A percentile compares a stretch with the other conserved stretches of the same genome.
Conservation (phyloP, 2,329 filamentous ascomycete genomes). For the Xylariomycetidae sp. region DNA sequence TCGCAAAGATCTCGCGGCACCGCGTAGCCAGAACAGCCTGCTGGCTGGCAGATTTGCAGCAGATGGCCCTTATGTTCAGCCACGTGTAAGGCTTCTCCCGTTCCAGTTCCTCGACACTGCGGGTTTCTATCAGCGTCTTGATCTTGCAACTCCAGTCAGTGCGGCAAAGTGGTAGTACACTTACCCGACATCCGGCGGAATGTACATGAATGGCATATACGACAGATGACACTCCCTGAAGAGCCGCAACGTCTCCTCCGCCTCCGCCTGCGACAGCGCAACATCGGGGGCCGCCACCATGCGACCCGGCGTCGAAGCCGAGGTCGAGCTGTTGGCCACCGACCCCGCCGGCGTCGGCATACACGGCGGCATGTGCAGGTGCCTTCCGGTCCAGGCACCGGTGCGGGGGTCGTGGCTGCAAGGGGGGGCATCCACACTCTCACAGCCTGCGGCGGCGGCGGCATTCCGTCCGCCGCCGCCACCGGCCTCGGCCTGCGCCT, state of each 20-base stretch:
- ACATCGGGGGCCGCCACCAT: slow-evolving; percentile 7
- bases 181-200: slow-evolving; percentile 11
- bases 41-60: slow-evolving; percentile 34
- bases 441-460: neutral
- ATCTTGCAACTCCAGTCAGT: neutral
- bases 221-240: slow-evolving; percentile 19
- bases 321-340: slow-evolving; percentile 3
- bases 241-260: slow-evolving; percentile 18
- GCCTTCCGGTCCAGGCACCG: neutral
- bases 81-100: slow-evolving; percentile 38
- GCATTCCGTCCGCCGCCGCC: neutral
- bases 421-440: neutral
- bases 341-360: slow-evolving; percentile 2
- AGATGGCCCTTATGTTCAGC: slow-evolving; percentile 41
- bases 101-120: slow-evolving; percentile 17
- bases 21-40: slow-evolving; percentile 34
- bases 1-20: slow-evolving; percentile 37
- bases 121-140: slow-evolving; percentile 7
- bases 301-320: slow-evolving; percentile 13
- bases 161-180: neutral
- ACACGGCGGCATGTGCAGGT: neutral
- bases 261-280: slow-evolving; percentile 14
- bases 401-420: neutral
- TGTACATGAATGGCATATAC: slow-evolving; percentile 24
- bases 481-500: slow-evolving; percentile 17